Evolutionary conservation across 345 rosid species (phyloP).

Genomic region (Noccaea caerulescens): DNA sequence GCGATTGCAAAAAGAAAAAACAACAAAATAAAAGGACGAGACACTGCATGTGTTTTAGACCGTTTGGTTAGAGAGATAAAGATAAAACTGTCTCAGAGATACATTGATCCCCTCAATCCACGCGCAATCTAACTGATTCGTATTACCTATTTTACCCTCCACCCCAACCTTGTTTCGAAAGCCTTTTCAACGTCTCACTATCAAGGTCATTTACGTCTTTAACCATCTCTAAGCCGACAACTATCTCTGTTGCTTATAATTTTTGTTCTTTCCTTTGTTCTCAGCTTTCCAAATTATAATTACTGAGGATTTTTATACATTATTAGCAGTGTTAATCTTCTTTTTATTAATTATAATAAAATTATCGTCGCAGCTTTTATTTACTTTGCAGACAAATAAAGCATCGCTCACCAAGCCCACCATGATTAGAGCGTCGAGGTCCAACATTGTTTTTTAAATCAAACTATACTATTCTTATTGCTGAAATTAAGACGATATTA

Average conservation of each 20-base stretch:
- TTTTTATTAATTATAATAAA: not conserved
- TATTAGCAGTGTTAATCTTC: conserved; percentile 37
- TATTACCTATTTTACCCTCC: conserved; percentile 33
- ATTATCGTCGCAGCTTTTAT: conserved; percentile 44
- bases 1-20: conserved; percentile 30
- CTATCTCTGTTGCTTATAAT: conserved; percentile 36
- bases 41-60: conserved; percentile 47
- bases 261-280: conserved; percentile 29
- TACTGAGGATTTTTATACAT: not conserved
- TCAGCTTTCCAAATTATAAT: conserved; percentile 23
- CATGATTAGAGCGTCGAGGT: conserved; percentile 45
- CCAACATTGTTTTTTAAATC: conserved; percentile 32
- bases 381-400: conserved; percentile 48
- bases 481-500: conserved; percentile 38
- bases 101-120: conserved; percentile 43
- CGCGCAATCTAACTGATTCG: conserved; percentile 39
- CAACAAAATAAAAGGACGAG: conserved; percentile 32
- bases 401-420: conserved; percentile 45
- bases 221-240: conserved; percentile 25
- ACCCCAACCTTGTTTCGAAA: not conserved
- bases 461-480: conserved; percentile 34
- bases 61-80: conserved; percentile 39
- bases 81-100: conserved; percentile 41
- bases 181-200: not conserved
- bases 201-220: conserved; percentile 25